Evolutionary conservation across 352 stramenopile genomes (phyloP).

Genomic region (Thalassiosira livingstoniorum): DNA sequence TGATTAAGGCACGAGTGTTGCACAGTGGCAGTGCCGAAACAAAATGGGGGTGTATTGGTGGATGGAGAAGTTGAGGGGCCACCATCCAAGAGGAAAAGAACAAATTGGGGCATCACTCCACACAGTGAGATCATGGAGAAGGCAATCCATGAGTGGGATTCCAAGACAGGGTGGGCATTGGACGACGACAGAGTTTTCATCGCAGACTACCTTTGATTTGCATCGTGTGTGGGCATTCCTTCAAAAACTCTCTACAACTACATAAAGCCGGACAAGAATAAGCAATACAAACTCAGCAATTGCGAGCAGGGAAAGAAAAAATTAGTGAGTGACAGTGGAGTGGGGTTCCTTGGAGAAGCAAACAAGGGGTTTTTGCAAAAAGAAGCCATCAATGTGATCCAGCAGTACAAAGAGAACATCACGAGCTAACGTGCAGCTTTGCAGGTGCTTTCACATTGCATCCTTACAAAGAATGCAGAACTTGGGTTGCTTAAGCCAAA

Average conservation of each 20-base stretch:
- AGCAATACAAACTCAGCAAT: not conserved
- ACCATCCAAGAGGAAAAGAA: slow-evolving; percentile 22
- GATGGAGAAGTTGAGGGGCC: too few species aligned
- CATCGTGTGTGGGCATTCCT: slow-evolving; percentile 6
- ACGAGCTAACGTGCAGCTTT: not conserved
- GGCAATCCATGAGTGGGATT: slow-evolving; percentile 15
- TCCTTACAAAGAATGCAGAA: slow-evolving; percentile 12
- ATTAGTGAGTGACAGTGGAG: slow-evolving; percentile 9
- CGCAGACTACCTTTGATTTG: not conserved
- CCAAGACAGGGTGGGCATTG: not conserved
- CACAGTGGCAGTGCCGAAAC: too few species aligned
- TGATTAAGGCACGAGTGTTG: too few species aligned
- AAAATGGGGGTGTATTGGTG: too few species aligned
- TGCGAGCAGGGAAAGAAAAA: slow-evolving; percentile 2
- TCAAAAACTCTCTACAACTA: slow-evolving; percentile 25
- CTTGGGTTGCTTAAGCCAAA: not conserved
- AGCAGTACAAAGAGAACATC: not conserved
- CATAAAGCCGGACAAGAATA: slow-evolving; percentile 5
- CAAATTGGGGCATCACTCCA: slow-evolving; percentile 18
- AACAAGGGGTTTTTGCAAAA: slow-evolving; percentile 27
- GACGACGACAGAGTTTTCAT: slow-evolving; percentile 6
- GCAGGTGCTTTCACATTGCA: not conserved
- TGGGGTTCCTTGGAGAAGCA: not conserved
- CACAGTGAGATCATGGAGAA: not conserved
- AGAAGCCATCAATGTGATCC: slow-evolving; percentile 20